Evolutionary conservation across 306 rosid species (phyloP).

Genomic region (Pyrus pyrifolia): DNA sequence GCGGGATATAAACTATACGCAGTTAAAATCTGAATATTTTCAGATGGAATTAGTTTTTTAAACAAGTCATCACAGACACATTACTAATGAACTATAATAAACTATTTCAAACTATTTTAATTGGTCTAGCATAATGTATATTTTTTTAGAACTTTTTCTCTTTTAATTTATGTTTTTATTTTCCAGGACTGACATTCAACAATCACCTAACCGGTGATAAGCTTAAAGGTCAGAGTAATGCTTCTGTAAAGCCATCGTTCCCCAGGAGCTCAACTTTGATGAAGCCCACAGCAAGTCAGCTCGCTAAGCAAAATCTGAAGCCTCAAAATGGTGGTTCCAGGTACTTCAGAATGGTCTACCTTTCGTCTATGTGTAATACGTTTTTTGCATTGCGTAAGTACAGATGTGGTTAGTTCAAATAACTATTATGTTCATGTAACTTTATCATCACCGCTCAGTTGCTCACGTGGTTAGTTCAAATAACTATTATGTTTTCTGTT

Average conservation of each 20-base stretch:
- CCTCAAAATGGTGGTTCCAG: constrained; percentile 45
- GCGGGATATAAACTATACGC: not conserved
- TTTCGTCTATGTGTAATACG: not conserved
- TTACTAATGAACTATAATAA: not conserved
- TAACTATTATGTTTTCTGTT: not conserved
- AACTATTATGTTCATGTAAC: not conserved
- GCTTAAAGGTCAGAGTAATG: constrained; percentile 33
- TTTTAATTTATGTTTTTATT: not conserved
- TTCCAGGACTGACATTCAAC: constrained; percentile 49
- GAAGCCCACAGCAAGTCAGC: constrained; percentile 93
- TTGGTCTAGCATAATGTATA: not conserved
- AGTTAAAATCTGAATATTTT: not conserved
- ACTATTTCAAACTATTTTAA: not conserved
- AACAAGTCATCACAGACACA: not conserved
- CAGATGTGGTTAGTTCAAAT: not conserved
- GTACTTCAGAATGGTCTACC: constrained; percentile 34
- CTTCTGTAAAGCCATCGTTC: constrained; percentile 26
- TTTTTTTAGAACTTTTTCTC: not conserved
- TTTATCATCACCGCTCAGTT: not conserved
- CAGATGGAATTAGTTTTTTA: not conserved
- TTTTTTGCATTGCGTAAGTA: not conserved
- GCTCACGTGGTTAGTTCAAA: not conserved
- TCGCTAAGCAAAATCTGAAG: constrained; percentile 69
- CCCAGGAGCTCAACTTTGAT: constrained; percentile 71
- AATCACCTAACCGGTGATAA: constrained; percentile 23